These are phyloP conservation scores for Podospora appendiculata DNA, from an alignment of 495 filamentous ascomycete genomes.

Conservation along the genomic window DNA sequence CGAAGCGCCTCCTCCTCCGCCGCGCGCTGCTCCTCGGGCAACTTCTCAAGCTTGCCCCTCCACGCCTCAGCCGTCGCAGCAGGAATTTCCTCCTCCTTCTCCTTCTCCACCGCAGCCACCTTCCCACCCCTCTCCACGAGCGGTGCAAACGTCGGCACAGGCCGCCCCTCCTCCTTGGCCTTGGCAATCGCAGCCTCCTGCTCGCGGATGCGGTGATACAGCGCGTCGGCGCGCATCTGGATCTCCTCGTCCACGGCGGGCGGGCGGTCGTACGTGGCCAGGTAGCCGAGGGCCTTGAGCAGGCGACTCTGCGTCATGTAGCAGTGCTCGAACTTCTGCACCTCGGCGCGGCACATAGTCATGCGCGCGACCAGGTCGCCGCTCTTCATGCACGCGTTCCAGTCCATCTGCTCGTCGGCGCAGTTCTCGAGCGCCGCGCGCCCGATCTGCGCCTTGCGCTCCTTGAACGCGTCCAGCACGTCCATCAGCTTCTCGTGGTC, in stretches of 20 bases:
- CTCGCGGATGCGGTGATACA: constrained; percentile 77
- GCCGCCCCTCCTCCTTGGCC: constrained; percentile 54
- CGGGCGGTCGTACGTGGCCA: constrained; percentile 54
- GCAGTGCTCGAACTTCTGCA: constrained; percentile 65
- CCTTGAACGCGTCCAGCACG: constrained; percentile 76
- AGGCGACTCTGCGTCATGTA: constrained; percentile 83
- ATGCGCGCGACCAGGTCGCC: constrained; percentile 52
- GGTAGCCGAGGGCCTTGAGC: constrained; percentile 84
- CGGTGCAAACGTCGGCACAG: constrained; percentile 40
- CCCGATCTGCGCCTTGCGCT: constrained; percentile 68
- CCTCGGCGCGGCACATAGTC: constrained; percentile 70
- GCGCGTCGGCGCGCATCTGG: constrained; percentile 87
- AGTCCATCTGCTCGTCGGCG: constrained; percentile 68
- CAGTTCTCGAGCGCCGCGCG: constrained; percentile 89
- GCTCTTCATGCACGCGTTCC: constrained; percentile 65
- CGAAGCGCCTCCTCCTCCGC: constrained; percentile 58
- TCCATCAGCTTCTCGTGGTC: constrained; percentile 67
- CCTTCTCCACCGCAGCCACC: constrained; percentile 1
- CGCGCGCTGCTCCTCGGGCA: constrained; percentile 55
- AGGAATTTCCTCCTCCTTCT: constrained; percentile 14
- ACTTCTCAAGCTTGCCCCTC: constrained; percentile 46
- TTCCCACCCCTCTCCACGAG: constrained; percentile 30
- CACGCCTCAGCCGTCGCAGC: constrained; percentile 29
- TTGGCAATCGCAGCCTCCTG: constrained; percentile 63
- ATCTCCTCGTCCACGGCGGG: constrained; percentile 74